Conservation (phyloP, 2,329 filamentous ascomycete genomes). For the Chalara sp. region DNA sequence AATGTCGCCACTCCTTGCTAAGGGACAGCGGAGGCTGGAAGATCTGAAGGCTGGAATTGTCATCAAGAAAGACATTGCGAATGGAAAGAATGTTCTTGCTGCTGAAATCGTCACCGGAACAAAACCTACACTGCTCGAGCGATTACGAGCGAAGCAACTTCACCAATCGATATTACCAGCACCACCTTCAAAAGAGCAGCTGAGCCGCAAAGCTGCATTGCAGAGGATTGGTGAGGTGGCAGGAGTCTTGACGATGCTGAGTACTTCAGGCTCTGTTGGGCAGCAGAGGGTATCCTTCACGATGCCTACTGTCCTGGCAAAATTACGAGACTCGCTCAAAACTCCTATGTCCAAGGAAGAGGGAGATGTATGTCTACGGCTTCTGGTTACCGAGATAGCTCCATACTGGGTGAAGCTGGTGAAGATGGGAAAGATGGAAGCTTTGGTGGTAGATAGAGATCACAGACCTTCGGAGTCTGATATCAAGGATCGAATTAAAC, state of each 20-base stretch:
- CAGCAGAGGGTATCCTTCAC: conserved; percentile 58
- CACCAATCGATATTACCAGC: conserved; percentile 37
- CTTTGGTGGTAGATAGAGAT: conserved; percentile 36
- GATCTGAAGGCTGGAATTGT: conserved; percentile 59
- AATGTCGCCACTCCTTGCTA: conserved; percentile 51
- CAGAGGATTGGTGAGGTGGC: conserved; percentile 63
- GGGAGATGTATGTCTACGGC: conserved; percentile 37
- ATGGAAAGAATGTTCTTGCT: conserved; percentile 21
- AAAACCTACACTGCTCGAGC: conserved; percentile 66
- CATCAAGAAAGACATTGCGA: conserved; percentile 41
- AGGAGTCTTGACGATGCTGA: conserved; percentile 60
- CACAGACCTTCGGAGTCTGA: conserved; percentile 19
- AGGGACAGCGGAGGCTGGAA: conserved; percentile 62
- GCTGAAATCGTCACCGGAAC: conserved; percentile 21
- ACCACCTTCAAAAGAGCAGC: conserved; percentile 45
- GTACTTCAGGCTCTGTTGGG: conserved; percentile 41
- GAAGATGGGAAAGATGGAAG: conserved; percentile 35
- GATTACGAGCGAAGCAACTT: conserved; percentile 65
- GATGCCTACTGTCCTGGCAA: conserved; percentile 55
- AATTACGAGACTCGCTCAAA: conserved; percentile 59
- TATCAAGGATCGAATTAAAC: conserved; percentile 20
- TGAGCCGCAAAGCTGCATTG: conserved; percentile 57
- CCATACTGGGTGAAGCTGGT: conserved; percentile 44
- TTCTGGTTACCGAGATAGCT: conserved; percentile 38
- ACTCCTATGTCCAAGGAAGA: conserved; percentile 39